Conservation (phyloP, 352 stramenopile species). For the Phytophthora agathidicida region DNA sequence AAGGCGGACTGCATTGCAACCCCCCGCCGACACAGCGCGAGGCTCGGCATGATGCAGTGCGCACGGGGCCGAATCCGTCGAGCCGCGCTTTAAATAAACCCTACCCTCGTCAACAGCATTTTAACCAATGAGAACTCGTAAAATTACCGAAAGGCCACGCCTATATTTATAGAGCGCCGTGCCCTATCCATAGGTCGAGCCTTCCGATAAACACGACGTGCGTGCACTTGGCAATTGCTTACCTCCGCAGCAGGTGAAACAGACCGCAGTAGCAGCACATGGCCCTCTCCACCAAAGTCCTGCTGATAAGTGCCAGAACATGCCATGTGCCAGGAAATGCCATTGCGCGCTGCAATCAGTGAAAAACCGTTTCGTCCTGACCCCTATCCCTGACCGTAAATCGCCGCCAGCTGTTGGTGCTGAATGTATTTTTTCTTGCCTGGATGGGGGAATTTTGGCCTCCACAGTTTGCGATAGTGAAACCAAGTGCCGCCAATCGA, state of each 20-base stretch:
- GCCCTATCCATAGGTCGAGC: slow-evolving; percentile 2
- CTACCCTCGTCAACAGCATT: not conserved
- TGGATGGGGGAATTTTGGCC: slow-evolving; percentile 7
- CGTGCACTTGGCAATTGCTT: slow-evolving; percentile 2
- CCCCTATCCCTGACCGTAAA: slow-evolving; percentile 17
- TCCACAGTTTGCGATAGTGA: slow-evolving; percentile 36
- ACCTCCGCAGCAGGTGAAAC: not conserved
- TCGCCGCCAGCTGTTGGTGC: slow-evolving; percentile 16
- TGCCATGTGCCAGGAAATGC: no score
- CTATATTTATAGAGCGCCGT: slow-evolving; percentile 6
- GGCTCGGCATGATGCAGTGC: slow-evolving; percentile 1
- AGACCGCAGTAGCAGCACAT: not conserved
- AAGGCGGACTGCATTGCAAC: slow-evolving; percentile 6
- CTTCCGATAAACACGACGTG: slow-evolving; percentile 1
- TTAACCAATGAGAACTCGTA: not conserved
- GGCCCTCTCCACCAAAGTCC: not conserved
- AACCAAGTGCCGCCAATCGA: slow-evolving; percentile 34
- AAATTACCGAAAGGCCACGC: not conserved
- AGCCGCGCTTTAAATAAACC: no score
- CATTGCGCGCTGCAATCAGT: no score
- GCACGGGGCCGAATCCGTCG: slow-evolving; percentile 3
- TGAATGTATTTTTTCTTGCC: slow-evolving; percentile 42
- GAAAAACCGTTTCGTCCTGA: slow-evolving; percentile 11
- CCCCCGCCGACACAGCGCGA: not conserved
- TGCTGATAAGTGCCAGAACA: no score